Percentiles rank a stretch among this genome's conserved stretches.
phyloP scores from a whole-genome alignment of 2,329 filamentous ascomycete species.

The Myriosclerotinia curreyana region DNA sequence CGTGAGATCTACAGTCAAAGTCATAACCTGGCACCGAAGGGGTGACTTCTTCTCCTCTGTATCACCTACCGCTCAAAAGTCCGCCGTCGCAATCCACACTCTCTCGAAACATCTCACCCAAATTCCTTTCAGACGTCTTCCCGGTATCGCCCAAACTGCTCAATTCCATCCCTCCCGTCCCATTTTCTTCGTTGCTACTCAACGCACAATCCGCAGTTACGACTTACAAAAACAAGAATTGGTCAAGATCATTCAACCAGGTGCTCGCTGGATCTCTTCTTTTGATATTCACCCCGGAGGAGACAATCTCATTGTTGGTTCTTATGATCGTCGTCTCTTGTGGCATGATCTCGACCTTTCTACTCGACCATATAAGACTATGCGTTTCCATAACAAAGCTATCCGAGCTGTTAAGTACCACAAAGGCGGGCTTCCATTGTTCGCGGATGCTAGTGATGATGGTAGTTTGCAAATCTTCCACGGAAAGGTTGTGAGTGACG shows the following conservation, averaged over 20 bases:
- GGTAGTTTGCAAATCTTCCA: constrained; percentile 95
- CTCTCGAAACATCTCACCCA: constrained; percentile 93
- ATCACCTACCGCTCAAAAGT: constrained; percentile 72
- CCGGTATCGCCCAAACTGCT: constrained; percentile 78
- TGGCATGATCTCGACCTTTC: constrained; percentile 98
- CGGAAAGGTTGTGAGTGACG: constrained; percentile 87
- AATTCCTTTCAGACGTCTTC: constrained; percentile 77
- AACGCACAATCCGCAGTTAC: constrained; percentile 89
- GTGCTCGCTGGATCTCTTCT: constrained; percentile 89
- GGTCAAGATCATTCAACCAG: constrained; percentile 88
- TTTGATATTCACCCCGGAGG: constrained; percentile 92
- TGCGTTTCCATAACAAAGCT: constrained; percentile 90
- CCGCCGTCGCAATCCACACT: constrained; percentile 89
- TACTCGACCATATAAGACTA: constrained; percentile 87
- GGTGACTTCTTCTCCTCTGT: constrained; percentile 95
- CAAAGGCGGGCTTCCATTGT: constrained; percentile 72
- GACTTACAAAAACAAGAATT: constrained; percentile 89
- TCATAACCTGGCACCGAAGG: constrained; percentile 87
- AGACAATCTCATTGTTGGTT: constrained; percentile 90
- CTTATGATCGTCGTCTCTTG: constrained; percentile 87
- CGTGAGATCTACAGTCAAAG: constrained; percentile 77
- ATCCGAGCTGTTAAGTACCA: constrained; percentile 90
- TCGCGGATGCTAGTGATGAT: constrained; percentile 93
- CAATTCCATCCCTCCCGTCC: constrained; percentile 94
- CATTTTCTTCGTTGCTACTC: constrained; percentile 93